Evolutionary conservation across 1,284 basidiomycete genomes (phyloP), one percentile per base, ranked within the genome.

Genomic region (Vanrija sp.): DNA sequence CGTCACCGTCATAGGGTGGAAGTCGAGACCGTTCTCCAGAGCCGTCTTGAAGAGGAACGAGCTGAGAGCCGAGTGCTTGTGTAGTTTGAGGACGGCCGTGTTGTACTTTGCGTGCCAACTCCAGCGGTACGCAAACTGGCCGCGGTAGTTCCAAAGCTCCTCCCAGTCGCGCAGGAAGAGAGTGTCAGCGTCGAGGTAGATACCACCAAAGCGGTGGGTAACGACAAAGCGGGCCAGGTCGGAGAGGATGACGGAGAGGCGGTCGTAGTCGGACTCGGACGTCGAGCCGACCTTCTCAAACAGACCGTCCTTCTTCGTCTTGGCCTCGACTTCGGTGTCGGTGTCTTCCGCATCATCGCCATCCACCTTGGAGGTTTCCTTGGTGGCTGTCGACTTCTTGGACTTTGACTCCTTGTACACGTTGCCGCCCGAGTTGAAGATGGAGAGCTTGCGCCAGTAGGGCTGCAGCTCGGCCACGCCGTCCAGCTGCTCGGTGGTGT

Each of bases 101-200:
- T 91, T 91, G 73, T 91, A 91, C 66, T 85, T 86, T 61, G 85
- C 81, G 57, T 89, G 75, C 53, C 86, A 83, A 37, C 84, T 86
- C 89, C 89, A 91, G 3, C 88, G 81, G 68, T 91, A 93, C 5
- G 89, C 88, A 63, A 90, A 93, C 37, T 88, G 87, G 22, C 88
- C 88, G 62, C 84, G 83, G 84, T 86, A 90, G 20, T 87, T 87
- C 87, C 88, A 91, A 14, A 93, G 75, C 61, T 92, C 89, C 68
- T 90, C 88, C 89, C 89, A 93, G 67, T 93, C 89, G n/a, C 89
- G 83, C 14, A 93, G 75, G 62, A 93, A 83, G 51, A 93, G 81
- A 5, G 87, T 91, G 71, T 92, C 89, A 16, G 88, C 88, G 65
- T 93, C 89, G 47, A 93, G 82, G 68, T 92, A 93, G 42, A 87